Evolutionary conservation across 2,329 filamentous ascomycete species (phyloP), one percentile per base, ranked within the genome.

Genomic region (Thermothelomyces thermophilus): DNA sequence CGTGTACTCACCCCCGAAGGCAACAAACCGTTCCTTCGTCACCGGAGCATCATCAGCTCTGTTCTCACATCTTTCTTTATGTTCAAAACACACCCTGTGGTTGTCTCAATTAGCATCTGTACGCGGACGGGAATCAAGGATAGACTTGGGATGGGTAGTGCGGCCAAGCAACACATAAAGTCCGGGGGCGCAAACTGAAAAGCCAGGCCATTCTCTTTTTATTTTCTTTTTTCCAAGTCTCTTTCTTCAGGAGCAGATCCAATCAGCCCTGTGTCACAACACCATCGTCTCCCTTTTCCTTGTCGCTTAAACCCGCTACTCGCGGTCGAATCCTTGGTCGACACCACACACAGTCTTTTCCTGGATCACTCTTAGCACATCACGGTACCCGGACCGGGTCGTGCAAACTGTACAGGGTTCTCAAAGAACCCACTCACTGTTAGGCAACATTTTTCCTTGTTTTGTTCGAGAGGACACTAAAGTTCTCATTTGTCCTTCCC

Each of bases 21-120:
- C 10, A 22, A 20, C 22, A 35, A 9, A 9, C 33, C 33, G 14
- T 28, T 31, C 37, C 49, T 16, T 14, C 13, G 28, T 9, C 40
- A 46, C 20, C 41, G 49, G 16, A 34, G 42, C 16, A 35, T 14
- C 24, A 16, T 6, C 17, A 19, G 20, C 26, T 30, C 50, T 49
- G 37, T 42, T 33, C 16, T 30, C 19, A 28, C 24, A 24, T 19
- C 20, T 41, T 44, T 44, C n/a, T 46, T 50, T 40, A 19, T 13
- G 28, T 7, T 33, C 31, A 28, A 2, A 43, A 46, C 19, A 31
- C 24, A 3, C 16, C 43, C 30, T 47, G 48, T 46, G 33, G 39
- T 53, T 50, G 34, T 50, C 42, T 50, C 39, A 36, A 47, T 50
- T 35, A 50, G 51, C 51, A 53, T 53, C 33, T 50, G 33, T 34